phyloP scores from a whole-genome alignment of 2,329 filamentous ascomycete species.

The Phaeosphaeriaceae sp. region DNA sequence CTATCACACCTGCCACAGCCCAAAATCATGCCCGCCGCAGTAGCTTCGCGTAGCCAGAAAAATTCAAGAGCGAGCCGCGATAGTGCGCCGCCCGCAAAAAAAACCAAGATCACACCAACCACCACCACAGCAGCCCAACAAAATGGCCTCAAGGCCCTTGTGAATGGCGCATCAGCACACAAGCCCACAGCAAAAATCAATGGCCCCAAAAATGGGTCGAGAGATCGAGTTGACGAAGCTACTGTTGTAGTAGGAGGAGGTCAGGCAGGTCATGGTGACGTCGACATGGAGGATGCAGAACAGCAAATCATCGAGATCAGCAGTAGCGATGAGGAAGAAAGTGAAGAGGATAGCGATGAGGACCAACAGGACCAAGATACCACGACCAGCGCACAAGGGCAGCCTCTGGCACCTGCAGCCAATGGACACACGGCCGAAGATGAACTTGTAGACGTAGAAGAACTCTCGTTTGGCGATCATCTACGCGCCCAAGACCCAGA shows the following conservation, averaged over 20 bases:
- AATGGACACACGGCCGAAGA: constrained; percentile 38
- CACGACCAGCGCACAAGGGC: constrained; percentile 35
- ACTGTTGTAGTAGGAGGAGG: constrained; percentile 60
- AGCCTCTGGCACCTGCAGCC: constrained; percentile 29
- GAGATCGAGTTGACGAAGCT: constrained; percentile 64
- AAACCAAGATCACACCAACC: constrained; percentile 42
- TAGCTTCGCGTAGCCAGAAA: constrained; percentile 35
- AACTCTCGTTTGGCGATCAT: constrained; percentile 86
- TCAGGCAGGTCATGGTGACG: constrained; percentile 53
- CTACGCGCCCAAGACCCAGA: constrained; percentile 66
- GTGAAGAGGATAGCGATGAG: constrained; percentile 42
- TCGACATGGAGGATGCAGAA: constrained; percentile 43
- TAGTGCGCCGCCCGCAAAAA: constrained; percentile 45
- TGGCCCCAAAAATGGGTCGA: constrained; percentile 58
- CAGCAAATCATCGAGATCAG: constrained; percentile 56
- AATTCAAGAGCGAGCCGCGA: constrained; percentile 30
- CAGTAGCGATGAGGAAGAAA: constrained; percentile 52
- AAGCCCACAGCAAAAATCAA: constrained; percentile 59
- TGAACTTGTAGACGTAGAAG: constrained; percentile 51
- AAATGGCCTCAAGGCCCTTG: constrained; percentile 42
- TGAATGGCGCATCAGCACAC: constrained; percentile 37
- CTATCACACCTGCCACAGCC: background rate
- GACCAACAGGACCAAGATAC: constrained; percentile 24
- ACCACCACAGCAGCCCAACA: constrained; percentile 25
- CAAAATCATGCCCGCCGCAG: constrained; percentile 41